These are phyloP conservation scores for Suillus subalutaceus DNA, from an alignment of 768 basidiomycete species.

Conservation along the genomic window DNA sequence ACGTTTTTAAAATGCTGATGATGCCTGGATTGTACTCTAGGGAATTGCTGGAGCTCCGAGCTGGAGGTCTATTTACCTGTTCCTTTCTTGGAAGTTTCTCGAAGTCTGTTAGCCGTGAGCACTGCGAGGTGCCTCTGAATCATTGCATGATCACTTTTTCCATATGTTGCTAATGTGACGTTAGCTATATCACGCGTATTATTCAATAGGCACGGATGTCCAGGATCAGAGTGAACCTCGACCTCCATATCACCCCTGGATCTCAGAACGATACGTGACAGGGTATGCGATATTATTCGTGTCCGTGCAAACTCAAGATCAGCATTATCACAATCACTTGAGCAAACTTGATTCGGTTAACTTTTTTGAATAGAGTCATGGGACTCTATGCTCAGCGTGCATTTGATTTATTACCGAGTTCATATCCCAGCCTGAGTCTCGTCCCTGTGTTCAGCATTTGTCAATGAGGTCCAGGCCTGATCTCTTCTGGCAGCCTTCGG, in stretches of 20 bases:
- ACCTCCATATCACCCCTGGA: constrained; percentile 79
- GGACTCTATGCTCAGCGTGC: constrained; percentile 83
- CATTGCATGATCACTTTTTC: constrained; percentile 4
- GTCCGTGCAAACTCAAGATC: neutral
- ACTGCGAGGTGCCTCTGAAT: neutral
- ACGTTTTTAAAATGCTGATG: neutral
- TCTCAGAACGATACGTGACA: constrained; percentile 65
- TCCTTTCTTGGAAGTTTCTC: constrained; percentile 72
- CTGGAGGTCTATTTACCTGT: constrained; percentile 76
- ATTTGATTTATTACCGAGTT: constrained; percentile 75
- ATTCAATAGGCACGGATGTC: constrained; percentile 87
- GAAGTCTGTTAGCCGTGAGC: constrained; percentile 72
- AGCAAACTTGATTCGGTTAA: constrained; percentile 66
- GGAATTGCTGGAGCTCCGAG: constrained; percentile 80
- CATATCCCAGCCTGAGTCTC: constrained; percentile 74
- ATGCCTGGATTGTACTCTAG: constrained; percentile 31
- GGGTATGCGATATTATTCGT: neutral
- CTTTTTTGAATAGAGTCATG: constrained; percentile 71
- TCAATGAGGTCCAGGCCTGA: constrained; percentile 56
- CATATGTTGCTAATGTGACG: neutral
- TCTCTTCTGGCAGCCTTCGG: constrained; percentile 19
- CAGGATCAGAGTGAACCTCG: constrained; percentile 80
- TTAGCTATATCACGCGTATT: constrained; percentile 27
- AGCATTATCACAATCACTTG: constrained; percentile 53
- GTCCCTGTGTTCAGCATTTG: constrained; percentile 59